Percentiles rank a stretch among this genome's conserved stretches.
phyloP scores from a whole-genome alignment of 208 protist species.

The Crithidia bombi region DNA sequence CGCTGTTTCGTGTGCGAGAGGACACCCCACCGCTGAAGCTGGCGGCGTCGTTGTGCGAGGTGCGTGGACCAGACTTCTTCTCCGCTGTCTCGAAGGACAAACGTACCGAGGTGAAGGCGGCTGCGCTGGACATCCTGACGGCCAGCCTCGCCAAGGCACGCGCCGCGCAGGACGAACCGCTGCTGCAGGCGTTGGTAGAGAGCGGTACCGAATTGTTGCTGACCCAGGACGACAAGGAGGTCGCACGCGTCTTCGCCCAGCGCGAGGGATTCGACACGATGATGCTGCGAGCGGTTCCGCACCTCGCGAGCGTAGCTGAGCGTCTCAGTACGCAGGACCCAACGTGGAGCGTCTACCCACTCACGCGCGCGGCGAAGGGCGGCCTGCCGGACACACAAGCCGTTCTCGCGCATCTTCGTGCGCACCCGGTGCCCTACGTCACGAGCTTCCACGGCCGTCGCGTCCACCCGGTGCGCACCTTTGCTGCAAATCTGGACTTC shows the following conservation, averaged over 20 bases:
- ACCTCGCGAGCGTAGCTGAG: slow-evolving; percentile 44
- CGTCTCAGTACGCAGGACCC: slow-evolving; percentile 39
- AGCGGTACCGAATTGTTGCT: slow-evolving; percentile 73
- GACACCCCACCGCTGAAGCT: slow-evolving; percentile 33
- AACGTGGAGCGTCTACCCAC: slow-evolving; percentile 16
- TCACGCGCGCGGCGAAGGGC: slow-evolving; percentile 16
- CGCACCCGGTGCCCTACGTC: slow-evolving; percentile 31
- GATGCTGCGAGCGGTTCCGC: slow-evolving; percentile 45
- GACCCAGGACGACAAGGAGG: slow-evolving; percentile 44
- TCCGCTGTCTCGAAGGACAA: slow-evolving; percentile 61
- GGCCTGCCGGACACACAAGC: slow-evolving; percentile 25
- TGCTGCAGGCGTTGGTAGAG: slow-evolving; percentile 62
- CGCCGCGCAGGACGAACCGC: slow-evolving; percentile 18
- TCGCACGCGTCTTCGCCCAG: slow-evolving; percentile 45
- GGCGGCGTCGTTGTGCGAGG: slow-evolving; percentile 1
- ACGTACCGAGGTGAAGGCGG: slow-evolving; percentile 38
- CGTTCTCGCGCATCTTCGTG: slow-evolving; percentile 21
- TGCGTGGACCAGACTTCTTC: slow-evolving; percentile 82
- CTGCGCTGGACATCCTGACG: slow-evolving; percentile 45
- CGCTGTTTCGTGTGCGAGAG: slow-evolving; percentile 34
- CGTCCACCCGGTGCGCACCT: slow-evolving; percentile 68
- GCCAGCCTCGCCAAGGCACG: slow-evolving; percentile 41
- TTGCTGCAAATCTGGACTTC: slow-evolving; percentile 52
- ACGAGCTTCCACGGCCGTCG: slow-evolving; percentile 30
- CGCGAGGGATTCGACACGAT: slow-evolving; percentile 44